phyloP scores from a whole-genome alignment of 2,329 filamentous ascomycete genomes.

The Aschersonia sp. region DNA sequence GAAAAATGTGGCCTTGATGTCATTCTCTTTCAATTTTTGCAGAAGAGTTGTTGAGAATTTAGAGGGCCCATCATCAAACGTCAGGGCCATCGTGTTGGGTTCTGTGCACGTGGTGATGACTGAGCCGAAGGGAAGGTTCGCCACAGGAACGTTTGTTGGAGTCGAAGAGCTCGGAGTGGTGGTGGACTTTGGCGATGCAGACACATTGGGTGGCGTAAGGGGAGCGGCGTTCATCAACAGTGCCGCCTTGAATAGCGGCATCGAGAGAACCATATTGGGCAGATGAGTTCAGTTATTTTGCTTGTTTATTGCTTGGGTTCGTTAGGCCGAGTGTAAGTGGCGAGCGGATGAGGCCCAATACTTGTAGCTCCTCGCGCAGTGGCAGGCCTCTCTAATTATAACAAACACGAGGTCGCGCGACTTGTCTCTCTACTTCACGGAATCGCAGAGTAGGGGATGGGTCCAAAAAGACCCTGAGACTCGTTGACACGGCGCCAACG shows the following conservation, averaged over 20 bases:
- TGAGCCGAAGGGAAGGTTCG: conserved; percentile 1
- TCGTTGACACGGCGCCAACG: too few relatives aligned
- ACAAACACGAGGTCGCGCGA: too few relatives aligned
- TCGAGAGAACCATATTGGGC: neutral
- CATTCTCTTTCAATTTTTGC: conserved; percentile 10
- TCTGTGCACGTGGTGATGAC: conserved; percentile 10
- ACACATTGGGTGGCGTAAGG: neutral
- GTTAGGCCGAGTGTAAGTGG: too few relatives aligned
- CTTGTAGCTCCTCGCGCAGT: too few relatives aligned
- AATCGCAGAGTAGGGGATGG: too few relatives aligned
- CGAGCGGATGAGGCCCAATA: too few relatives aligned
- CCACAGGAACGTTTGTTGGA: too few relatives aligned
- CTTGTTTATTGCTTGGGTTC: too few relatives aligned
- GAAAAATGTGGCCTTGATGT: conserved; percentile 15
- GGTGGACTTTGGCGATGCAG: neutral
- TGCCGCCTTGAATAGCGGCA: neutral
- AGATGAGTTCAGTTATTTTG: too few relatives aligned
- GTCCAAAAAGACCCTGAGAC: too few relatives aligned
- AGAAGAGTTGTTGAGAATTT: conserved; percentile 19
- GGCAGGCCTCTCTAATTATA: too few relatives aligned
- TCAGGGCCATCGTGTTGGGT: conserved; percentile 17
- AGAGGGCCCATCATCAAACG: conserved; percentile 25
- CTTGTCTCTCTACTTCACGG: too few relatives aligned
- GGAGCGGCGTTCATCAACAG: neutral
- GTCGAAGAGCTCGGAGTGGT: neutral